Conservation (phyloP, 208 protist species). For the Trypanosoma scelopori region DNA sequence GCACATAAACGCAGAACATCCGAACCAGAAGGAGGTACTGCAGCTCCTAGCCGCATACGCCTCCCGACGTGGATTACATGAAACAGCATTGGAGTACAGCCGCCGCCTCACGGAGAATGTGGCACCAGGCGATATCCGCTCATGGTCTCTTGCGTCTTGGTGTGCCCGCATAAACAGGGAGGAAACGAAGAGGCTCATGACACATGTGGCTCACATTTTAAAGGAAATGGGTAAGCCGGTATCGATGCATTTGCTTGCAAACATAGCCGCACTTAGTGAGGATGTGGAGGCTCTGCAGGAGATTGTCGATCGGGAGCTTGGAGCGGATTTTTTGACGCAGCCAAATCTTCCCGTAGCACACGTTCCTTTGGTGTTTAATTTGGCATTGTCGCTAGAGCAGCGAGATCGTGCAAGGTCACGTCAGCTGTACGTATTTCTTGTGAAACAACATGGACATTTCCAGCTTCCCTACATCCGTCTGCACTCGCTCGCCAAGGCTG, state of each 20-base stretch:
- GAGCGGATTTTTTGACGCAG: slow-evolving; percentile 50
- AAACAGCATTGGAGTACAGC: slow-evolving; percentile 63
- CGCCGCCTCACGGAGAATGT: slow-evolving; percentile 57
- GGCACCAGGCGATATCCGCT: slow-evolving; percentile 61
- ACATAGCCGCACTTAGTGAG: slow-evolving; percentile 51
- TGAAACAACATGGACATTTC: slow-evolving; percentile 78
- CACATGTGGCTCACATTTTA: slow-evolving; percentile 46
- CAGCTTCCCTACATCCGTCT: slow-evolving; percentile 72
- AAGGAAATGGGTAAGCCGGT: slow-evolving; percentile 40
- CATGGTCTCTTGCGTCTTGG: slow-evolving; percentile 68
- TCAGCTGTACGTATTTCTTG: slow-evolving; percentile 76
- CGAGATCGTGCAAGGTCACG: slow-evolving; percentile 40
- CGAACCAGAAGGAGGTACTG: slow-evolving; percentile 79
- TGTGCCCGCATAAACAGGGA: slow-evolving; percentile 66
- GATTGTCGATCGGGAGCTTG: slow-evolving; percentile 73
- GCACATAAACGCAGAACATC: slow-evolving; percentile 54
- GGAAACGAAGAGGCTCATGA: slow-evolving; percentile 37
- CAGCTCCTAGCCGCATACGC: slow-evolving; percentile 70
- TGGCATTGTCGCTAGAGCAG: slow-evolving; percentile 67
- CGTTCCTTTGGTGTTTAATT: slow-evolving; percentile 82
- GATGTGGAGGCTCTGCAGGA: slow-evolving; percentile 67
- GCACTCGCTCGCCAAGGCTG: slow-evolving; percentile 54
- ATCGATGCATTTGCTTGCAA: slow-evolving; percentile 61
- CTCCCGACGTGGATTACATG: slow-evolving; percentile 55
- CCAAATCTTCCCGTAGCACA: slow-evolving; percentile 36